Evolutionary conservation across 108 stramenopile genomes (phyloP), one percentile per base, ranked within the genome.

Genomic region (Fragilariopsis cylindrus): DNA sequence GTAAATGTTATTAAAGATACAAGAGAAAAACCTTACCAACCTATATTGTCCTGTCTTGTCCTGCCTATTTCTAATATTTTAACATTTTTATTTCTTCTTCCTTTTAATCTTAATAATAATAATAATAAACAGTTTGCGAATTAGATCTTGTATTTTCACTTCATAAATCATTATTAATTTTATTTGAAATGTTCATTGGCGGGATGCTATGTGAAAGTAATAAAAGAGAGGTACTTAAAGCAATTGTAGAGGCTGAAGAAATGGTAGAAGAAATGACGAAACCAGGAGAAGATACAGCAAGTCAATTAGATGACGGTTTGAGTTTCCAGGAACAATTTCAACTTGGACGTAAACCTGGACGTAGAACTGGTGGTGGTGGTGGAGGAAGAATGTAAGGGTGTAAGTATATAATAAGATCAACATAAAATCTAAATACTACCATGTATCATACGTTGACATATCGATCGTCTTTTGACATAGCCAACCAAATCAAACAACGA

Each of bases 111-210:
- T 7, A 1, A 45, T 50, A 62, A 21, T 21, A 21, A 21, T 21
- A 21, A 45, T 9, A 3, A 60, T 30, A 21, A 18, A 48, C 55
- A 87, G 92, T 94, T 12, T 98, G 98, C 82, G 98, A 98, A 85
- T 85, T 99, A 71, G 98, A 98, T 82, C 84, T 99, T 41, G 97
- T 99, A 70, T 98, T 98, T 81, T 94, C 97, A 70, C 93, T 99
- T 43, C 97, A 98, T 89, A 98, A 98, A 79, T 96, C 93, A 56
- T 83, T 96, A 16, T 67, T 86, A 72, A 92, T 97, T 80, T 73
- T 98, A 50, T 96, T 96, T 82, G 97, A 98, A 81, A 95, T 93
- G 91, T 96, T 98, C 72, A 82, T 97, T 56, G 97, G 93, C 40
- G 97, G 97, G 8, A 90, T 93, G 86, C 75, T 98, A 7, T 92